Conservation (phyloP, 2,329 filamentous ascomycete genomes). For the Aspergillus aculeatinus region DNA sequence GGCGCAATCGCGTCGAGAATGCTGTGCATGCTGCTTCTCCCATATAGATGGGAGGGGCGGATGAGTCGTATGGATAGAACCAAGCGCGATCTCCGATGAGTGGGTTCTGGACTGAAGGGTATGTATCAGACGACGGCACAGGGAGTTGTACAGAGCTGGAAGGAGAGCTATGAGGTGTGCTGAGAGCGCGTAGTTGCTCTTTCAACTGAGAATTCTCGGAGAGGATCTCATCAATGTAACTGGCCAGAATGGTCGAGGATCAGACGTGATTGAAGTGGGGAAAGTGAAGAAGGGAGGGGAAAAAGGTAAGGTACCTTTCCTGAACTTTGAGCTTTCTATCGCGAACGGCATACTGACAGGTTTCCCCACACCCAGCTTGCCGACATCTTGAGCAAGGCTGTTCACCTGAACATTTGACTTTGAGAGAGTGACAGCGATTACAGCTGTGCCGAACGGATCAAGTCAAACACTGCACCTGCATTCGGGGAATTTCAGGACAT, state of each 20-base stretch:
- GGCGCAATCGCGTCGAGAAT: constrained; percentile 34
- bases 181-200: constrained; percentile 8
- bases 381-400: constrained; percentile 42
- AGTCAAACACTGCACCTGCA: not conserved
- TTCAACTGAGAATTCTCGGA: constrained; percentile 17
- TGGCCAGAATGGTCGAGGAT: not conserved
- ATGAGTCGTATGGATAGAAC: constrained; percentile 30
- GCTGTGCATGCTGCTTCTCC: constrained; percentile 36
- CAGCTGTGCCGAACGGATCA: constrained; percentile 23
- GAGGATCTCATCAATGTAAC: constrained; percentile 30
- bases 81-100: constrained; percentile 28
- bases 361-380: constrained; percentile 27
- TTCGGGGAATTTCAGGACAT: not conserved
- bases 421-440: constrained; percentile 43
- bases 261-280: not conserved
- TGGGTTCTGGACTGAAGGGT: constrained; percentile 18
- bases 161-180: constrained; percentile 4
- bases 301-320: constrained; percentile 16
- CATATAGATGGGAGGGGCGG: constrained; percentile 28
- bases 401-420: constrained; percentile 45
- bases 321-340: constrained; percentile 39
- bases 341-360: constrained; percentile 38
- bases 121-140: not conserved
- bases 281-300: not conserved
- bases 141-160: not conserved